These are phyloP conservation scores for Leptographium radiaticola DNA, from an alignment of 2,329 filamentous ascomycete genomes.

Conservation along the genomic window DNA sequence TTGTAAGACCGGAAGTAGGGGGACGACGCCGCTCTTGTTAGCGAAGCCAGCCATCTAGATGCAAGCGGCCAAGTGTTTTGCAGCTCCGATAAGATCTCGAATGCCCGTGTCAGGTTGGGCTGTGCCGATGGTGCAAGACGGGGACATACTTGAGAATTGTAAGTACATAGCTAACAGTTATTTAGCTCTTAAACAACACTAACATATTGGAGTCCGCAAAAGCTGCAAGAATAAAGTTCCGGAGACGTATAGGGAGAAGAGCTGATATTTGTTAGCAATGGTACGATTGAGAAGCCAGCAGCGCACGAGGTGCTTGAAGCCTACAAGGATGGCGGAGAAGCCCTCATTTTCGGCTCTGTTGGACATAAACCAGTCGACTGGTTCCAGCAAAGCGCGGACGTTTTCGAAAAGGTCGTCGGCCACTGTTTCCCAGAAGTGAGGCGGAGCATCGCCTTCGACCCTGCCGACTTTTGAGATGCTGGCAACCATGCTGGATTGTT, in stretches of 20 bases:
- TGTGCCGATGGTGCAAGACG: background rate
- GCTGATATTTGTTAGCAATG: background rate
- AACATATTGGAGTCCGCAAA: background rate
- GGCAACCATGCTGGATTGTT: background rate
- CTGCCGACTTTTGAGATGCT: background rate
- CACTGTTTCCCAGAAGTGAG: background rate
- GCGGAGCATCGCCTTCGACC: background rate
- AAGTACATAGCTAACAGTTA: background rate
- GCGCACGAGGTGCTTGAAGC: background rate
- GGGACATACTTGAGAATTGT: background rate
- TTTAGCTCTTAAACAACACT: background rate
- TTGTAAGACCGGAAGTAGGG: background rate
- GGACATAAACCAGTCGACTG: constrained; percentile 4
- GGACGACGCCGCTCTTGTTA: constrained; percentile 1
- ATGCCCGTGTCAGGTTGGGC: background rate
- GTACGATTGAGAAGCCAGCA: background rate
- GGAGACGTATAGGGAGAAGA: constrained; percentile 1
- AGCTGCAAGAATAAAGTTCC: constrained; percentile 3
- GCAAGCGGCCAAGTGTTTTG: constrained; percentile 5
- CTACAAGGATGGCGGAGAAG: constrained; percentile 2
- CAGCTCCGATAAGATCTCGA: constrained; percentile 1
- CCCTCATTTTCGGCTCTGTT: constrained; percentile 3
- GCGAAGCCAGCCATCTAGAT: constrained; percentile 2
- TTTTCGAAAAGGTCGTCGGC: constrained; percentile 3
- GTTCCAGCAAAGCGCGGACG: constrained; percentile 2